These are phyloP conservation scores for Euphrasia confusa DNA, from an alignment of 257 asterid species.

Conservation along the genomic window DNA sequence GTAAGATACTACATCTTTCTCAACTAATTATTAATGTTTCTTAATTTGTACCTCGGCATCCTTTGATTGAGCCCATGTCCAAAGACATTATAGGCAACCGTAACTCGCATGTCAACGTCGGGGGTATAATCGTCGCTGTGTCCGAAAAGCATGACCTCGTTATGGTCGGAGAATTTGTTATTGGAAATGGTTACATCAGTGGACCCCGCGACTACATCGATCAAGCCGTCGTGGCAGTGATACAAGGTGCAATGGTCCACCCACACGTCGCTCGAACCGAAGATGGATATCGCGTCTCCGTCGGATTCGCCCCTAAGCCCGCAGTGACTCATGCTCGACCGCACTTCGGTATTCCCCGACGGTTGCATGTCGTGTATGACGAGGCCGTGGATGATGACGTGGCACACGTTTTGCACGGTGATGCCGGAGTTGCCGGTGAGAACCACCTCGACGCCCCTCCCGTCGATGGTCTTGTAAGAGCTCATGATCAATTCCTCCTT, in stretches of 20 bases:
- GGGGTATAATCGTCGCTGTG: constrained; percentile 51
- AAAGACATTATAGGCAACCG: constrained; percentile 75
- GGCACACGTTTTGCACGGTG: background rate
- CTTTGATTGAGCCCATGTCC: constrained; percentile 35
- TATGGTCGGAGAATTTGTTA: constrained; percentile 65
- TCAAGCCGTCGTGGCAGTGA: constrained; percentile 57
- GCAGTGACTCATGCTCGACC: too few species aligned
- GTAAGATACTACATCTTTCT: too few species aligned
- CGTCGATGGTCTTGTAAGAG: background rate
- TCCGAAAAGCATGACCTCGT: constrained; percentile 82
- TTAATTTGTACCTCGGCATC: background rate
- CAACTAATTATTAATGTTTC: too few species aligned
- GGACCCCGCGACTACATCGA: constrained; percentile 70
- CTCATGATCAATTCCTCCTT: background rate
- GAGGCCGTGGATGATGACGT: background rate
- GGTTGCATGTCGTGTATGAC: background rate
- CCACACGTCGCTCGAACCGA: constrained; percentile 74
- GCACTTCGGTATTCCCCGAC: too few species aligned
- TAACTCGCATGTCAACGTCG: constrained; percentile 73
- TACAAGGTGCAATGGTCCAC: constrained; percentile 75
- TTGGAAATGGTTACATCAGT: constrained; percentile 69
- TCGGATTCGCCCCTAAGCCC: too few species aligned
- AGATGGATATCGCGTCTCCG: constrained; percentile 72
- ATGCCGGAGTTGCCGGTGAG: background rate
- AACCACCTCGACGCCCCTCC: background rate